Percentiles rank a stretch among this genome's conserved stretches.
Conservation (phyloP, 1,139 yeast species). For the Kurtzmaniella natalensis region DNA sequence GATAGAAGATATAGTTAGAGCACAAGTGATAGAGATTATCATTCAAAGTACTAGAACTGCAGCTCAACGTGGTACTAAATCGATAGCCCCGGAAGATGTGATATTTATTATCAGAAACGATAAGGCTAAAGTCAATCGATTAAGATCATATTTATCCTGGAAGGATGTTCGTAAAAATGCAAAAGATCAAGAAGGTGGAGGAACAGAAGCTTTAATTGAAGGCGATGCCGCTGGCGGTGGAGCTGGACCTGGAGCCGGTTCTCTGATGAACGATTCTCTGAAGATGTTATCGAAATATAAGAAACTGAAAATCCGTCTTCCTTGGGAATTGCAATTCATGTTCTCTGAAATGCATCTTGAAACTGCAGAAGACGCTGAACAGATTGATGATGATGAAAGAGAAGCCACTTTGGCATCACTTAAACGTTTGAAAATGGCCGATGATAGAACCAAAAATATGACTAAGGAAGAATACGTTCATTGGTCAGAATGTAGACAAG, state of each 20-base stretch:
- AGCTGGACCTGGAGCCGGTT: constrained; percentile 26
- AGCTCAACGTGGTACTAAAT: constrained; percentile 72
- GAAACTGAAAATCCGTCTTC: constrained; percentile 76
- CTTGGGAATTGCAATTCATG: constrained; percentile 96
- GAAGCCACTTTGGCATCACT: constrained; percentile 88
- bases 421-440: constrained; percentile 86
- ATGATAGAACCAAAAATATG: constrained; percentile 89
- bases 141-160: constrained; percentile 92
- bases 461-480: constrained; percentile 96
- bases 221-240: constrained; percentile 36
- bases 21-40: constrained; percentile 89
- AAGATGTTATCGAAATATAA: constrained; percentile 62
- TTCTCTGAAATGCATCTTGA: constrained; percentile 85
- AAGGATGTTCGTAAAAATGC: constrained; percentile 97
- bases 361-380: constrained; percentile 73
- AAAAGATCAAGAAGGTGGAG: constrained; percentile 88
- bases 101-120: constrained; percentile 91
- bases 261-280: constrained; percentile 41
- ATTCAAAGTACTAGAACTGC: constrained; percentile 79
- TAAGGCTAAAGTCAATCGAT: constrained; percentile 86
- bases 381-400: constrained; percentile 80
- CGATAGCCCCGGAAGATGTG: constrained; percentile 88
- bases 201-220: constrained; percentile 52
- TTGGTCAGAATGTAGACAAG: constrained; percentile 98
- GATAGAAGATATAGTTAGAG: constrained; percentile 91